phyloP scores from a whole-genome alignment of 257 asterid species.

The Lantana camara region DNA sequence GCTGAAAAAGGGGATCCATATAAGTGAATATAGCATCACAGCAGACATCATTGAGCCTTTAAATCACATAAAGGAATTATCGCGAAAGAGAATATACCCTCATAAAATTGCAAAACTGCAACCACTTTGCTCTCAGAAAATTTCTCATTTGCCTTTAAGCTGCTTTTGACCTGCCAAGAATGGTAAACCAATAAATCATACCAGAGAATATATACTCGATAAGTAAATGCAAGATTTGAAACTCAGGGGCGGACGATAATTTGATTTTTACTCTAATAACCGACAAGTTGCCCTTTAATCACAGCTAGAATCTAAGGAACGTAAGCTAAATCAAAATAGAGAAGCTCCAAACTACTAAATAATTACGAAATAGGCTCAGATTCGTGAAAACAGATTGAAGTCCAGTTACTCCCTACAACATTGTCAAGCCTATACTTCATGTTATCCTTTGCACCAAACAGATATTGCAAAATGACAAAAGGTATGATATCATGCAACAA shows the following conservation, averaged over 20 bases:
- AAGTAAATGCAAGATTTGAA: constrained; percentile 6
- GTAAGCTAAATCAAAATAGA: too few relatives aligned
- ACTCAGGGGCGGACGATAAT: neutral
- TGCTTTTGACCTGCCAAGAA: constrained; percentile 19
- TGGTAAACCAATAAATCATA: constrained; percentile 6
- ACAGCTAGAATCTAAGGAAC: neutral
- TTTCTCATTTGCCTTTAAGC: constrained; percentile 40
- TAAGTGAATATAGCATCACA: neutral
- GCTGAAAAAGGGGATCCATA: constrained; percentile 18
- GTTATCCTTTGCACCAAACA: constrained; percentile 3
- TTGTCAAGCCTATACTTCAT: neutral
- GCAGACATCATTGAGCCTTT: neutral
- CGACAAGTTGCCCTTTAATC: neutral
- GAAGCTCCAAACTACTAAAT: neutral
- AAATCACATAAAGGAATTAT: neutral
- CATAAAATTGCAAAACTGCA: constrained; percentile 47
- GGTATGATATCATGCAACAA: neutral
- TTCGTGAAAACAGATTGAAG: neutral
- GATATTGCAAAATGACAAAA: neutral
- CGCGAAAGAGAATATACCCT: constrained; percentile 38
- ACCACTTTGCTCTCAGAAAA: constrained; percentile 50
- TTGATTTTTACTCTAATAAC: neutral
- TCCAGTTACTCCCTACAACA: constrained; percentile 7
- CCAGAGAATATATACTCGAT: neutral
- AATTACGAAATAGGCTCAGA: too few relatives aligned